Percentiles rank a stretch among this genome's conserved stretches.
Conservation (phyloP, 768 basidiomycete species). For the Lactarius psammicola region DNA sequence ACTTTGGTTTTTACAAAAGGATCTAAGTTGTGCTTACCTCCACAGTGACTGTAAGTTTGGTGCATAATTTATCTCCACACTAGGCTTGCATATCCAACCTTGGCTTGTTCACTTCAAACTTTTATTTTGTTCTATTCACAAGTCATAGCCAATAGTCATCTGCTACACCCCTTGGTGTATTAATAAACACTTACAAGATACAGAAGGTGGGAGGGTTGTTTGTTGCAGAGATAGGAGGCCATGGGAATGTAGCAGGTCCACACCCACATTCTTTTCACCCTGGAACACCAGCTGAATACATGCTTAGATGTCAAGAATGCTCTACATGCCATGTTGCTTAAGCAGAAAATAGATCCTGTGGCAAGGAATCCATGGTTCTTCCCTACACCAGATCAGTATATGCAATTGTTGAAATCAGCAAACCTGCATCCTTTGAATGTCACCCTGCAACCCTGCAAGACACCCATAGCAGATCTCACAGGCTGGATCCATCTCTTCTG, state of each 20-base stretch:
- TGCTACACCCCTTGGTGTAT: too few species aligned
- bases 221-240: constrained; percentile 76
- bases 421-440: constrained; percentile 12
- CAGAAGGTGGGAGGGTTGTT: constrained; percentile 72
- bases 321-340: constrained; percentile 51
- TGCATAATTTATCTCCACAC: too few species aligned
- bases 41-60: too few species aligned
- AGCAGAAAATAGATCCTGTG: constrained; percentile 56
- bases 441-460: constrained; percentile 15
- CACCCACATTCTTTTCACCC: constrained; percentile 9
- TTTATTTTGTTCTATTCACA: too few species aligned
- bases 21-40: too few species aligned
- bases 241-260: constrained; percentile 66
- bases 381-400: constrained; percentile 67
- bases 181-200: constrained; percentile 55
- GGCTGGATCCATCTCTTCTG: constrained; percentile 25
- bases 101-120: too few species aligned
- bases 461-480: constrained; percentile 18
- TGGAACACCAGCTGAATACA: constrained; percentile 1
- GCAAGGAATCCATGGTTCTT: constrained; percentile 82
- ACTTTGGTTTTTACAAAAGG: too few species aligned
- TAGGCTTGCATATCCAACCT: too few species aligned
- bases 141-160: too few species aligned
- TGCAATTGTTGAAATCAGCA: constrained; percentile 9
- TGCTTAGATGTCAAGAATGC: constrained; percentile 55